phyloP scores from a whole-genome alignment of 108 stramenopile genomes.

The Nitzschia sp. region DNA sequence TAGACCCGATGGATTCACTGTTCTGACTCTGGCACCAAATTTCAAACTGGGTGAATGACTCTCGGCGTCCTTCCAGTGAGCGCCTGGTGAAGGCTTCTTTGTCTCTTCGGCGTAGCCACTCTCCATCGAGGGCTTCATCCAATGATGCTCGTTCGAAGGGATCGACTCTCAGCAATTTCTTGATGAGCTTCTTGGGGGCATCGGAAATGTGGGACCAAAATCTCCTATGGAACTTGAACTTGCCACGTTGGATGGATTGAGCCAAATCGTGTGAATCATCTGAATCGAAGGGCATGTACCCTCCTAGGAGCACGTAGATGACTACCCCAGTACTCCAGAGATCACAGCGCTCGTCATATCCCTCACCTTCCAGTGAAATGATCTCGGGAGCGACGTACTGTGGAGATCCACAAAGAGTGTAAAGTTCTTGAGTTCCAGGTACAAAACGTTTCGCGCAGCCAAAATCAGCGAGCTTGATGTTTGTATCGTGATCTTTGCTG shows the following conservation, averaged over 20 bases:
- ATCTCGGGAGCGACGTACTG: slow-evolving; percentile 82
- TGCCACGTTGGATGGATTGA: slow-evolving; percentile 25
- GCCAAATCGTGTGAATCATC: slow-evolving; percentile 18
- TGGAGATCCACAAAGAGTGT: slow-evolving; percentile 74
- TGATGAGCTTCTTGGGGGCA: slow-evolving; percentile 58
- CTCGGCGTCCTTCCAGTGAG: not conserved
- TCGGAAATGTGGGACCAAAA: slow-evolving; percentile 51
- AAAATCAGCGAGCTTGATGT: slow-evolving; percentile 86
- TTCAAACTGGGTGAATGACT: slow-evolving; percentile 26
- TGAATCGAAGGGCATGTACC: slow-evolving; percentile 48
- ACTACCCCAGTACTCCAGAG: slow-evolving; percentile 80
- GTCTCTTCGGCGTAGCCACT: slow-evolving; percentile 41
- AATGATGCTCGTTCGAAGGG: slow-evolving; percentile 35
- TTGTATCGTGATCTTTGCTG: slow-evolving; percentile 50
- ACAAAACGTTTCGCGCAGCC: slow-evolving; percentile 61
- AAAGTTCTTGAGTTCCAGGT: slow-evolving; percentile 42
- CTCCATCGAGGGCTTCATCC: slow-evolving; percentile 32
- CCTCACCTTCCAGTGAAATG: slow-evolving; percentile 34
- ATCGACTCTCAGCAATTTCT: slow-evolving; percentile 45
- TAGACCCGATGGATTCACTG: not conserved
- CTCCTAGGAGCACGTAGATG: slow-evolving; percentile 74
- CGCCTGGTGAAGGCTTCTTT: slow-evolving; percentile 20
- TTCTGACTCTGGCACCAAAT: slow-evolving; percentile 26
- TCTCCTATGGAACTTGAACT: slow-evolving; percentile 37
- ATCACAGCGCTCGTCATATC: slow-evolving; percentile 68